Percentiles rank a stretch among this genome's conserved stretches.
Conservation (phyloP, 2,329 filamentous ascomycete genomes). For the Neonectria faginata region DNA sequence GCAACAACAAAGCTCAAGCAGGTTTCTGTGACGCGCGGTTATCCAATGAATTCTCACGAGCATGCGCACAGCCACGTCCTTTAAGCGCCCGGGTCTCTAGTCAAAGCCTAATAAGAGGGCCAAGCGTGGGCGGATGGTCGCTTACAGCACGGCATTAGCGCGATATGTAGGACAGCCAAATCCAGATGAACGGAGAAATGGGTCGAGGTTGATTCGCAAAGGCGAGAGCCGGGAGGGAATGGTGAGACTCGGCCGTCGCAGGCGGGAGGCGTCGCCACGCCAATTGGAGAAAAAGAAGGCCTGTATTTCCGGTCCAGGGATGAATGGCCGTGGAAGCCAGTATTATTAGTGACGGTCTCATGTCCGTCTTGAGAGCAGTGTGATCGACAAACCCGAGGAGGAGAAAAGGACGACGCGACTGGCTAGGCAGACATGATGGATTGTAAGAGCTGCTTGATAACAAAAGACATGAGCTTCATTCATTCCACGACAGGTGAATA, state of each 20-base stretch:
- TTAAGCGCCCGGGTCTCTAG: not conserved
- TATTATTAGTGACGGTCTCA: slow-evolving; percentile 9
- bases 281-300: too few relatives aligned
- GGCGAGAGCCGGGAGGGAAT: not conserved
- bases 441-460: not conserved
- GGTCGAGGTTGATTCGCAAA: too few relatives aligned
- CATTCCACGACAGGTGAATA: not conserved
- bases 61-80: not conserved
- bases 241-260: not conserved
- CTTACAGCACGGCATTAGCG: not conserved
- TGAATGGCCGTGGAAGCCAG: too few relatives aligned
- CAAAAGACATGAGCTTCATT: not conserved
- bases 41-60: not conserved
- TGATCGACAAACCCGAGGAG: not conserved
- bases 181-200: too few relatives aligned
- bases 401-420: too few relatives aligned
- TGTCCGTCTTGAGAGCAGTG: not conserved
- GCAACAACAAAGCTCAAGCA: too few relatives aligned
- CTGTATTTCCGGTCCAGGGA: too few relatives aligned
- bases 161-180: too few relatives aligned
- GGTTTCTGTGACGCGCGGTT: not conserved
- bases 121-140: not conserved
- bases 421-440: too few relatives aligned
- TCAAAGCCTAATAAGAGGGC: not conserved
- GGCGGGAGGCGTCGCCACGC: too few relatives aligned